phyloP scores from a whole-genome alignment of 208 protist species.

The Novymonas esmeraldas region DNA sequence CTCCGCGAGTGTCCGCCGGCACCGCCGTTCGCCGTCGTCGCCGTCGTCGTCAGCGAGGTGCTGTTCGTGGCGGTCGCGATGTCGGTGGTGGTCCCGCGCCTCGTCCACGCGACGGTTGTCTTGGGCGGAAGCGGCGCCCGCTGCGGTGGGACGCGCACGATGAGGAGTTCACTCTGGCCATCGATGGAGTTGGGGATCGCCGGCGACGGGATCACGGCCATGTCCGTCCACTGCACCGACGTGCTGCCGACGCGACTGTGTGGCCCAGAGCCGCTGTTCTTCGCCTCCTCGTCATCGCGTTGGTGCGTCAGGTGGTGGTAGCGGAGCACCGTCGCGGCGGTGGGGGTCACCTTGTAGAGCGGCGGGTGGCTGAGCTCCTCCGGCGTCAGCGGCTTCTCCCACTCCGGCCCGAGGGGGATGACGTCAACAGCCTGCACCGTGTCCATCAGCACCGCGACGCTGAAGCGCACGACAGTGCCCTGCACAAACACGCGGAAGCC shows the following conservation, averaged over 20 bases:
- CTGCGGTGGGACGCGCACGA: constrained; percentile 15
- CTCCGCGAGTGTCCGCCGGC: not conserved
- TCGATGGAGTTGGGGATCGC: constrained; percentile 46
- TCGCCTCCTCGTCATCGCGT: not conserved
- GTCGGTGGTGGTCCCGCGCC: not conserved
- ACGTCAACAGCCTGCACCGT: constrained; percentile 71
- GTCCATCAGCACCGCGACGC: constrained; percentile 47
- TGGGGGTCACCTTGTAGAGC: constrained; percentile 27
- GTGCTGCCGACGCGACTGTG: constrained; percentile 17
- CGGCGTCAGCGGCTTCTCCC: constrained; percentile 10
- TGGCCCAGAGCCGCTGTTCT: not conserved
- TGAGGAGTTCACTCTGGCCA: constrained; percentile 25
- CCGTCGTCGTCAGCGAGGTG: not conserved
- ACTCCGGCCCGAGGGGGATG: constrained; percentile 23
- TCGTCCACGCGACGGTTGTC: constrained; percentile 1
- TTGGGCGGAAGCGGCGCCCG: not conserved
- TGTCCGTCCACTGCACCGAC: constrained; percentile 29
- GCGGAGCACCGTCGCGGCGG: constrained; percentile 26
- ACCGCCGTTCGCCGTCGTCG: not conserved
- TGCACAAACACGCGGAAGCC: constrained; percentile 53
- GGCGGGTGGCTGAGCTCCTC: constrained; percentile 11
- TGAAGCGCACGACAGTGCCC: constrained; percentile 55
- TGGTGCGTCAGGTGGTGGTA: constrained; percentile 16
- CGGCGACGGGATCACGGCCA: constrained; percentile 33
- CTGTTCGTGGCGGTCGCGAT: not conserved